Base-by-base conservation (phyloP, 2,329 filamentous ascomycete species). In the Fusarium sarcochroum region DNA sequence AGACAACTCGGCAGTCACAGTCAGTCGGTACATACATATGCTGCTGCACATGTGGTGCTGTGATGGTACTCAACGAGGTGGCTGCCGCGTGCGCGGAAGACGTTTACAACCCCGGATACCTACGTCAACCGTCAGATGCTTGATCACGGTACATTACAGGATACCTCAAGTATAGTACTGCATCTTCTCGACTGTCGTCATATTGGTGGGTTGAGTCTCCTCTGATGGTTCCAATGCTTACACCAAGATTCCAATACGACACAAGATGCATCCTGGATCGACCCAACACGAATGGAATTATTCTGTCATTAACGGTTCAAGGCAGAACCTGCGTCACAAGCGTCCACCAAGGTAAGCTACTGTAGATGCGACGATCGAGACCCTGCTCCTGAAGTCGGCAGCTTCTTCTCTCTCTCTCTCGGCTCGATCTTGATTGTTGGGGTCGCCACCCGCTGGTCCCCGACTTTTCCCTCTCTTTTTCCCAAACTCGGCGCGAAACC, bases 291-390 rank as follows among this genome's bases (percentile, higher is more conserved):
- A 30, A 57, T 49, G 46, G 25, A 58, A 44, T 35, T 18, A 32
- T 40, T 62, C 18, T 58, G 64, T 46, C 32, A 58, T 52, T 27
- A 47, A 56, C 32, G 25, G 30, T 40, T 58, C 38, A 55, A 60
- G 53, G 21, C 44, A 62, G 61, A 61, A 63, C 44, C 53, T 69
- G 66, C 66, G 50, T 69, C 62, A 69, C 62, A 69, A 69, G 62
- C 49, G 52, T 44, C 27, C 23, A 20, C 34, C 34, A 40, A 56
- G 37, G 21, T 34, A 32, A 45, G 58, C 20, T 32, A 40, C 20
- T 11, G 20, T 37, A 40, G 49, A 59, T 21, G 34, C n/a, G 62
- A 35, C 38, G 66, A 69, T 59, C 52, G 46, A 63, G 66, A 69
- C 66, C 57, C 53, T 60, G 62, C 40, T 42, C 45, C 20, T 27